Conservation (phyloP, 2,329 filamentous ascomycete genomes). For the Calonectria hongkongensis region DNA sequence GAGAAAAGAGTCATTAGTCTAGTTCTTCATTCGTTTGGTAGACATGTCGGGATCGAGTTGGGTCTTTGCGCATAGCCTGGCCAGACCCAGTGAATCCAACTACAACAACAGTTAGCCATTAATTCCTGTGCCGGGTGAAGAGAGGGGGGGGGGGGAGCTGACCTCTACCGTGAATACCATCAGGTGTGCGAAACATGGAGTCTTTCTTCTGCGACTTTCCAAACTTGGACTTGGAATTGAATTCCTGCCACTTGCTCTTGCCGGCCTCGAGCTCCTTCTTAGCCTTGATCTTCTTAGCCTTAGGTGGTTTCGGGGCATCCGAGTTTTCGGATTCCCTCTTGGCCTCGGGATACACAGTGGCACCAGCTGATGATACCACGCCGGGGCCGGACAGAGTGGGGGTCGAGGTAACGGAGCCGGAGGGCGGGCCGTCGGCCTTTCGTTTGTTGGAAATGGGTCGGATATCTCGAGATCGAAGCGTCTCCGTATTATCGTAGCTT, state of each 20-base stretch:
- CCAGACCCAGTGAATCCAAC: constrained; percentile 98
- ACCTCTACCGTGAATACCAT: constrained; percentile 91
- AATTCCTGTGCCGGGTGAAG: background rate
- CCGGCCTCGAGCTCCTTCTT: constrained; percentile 93
- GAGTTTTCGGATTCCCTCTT: constrained; percentile 77
- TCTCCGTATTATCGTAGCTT: constrained; percentile 90
- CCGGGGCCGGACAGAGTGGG: constrained; percentile 60
- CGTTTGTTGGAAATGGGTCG: constrained; percentile 87
- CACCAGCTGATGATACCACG: constrained; percentile 73
- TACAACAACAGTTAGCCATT: constrained; percentile 62
- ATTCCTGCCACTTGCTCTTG: constrained; percentile 97
- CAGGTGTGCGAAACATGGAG: constrained; percentile 97
- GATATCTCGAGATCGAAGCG: constrained; percentile 87
- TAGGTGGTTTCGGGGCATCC: constrained; percentile 81
- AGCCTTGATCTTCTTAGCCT: constrained; percentile 92
- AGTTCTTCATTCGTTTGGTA: constrained; percentile 87
- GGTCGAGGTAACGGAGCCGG: constrained; percentile 66
- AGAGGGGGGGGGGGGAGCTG: constrained; percentile 52
- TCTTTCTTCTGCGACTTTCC: constrained; percentile 85
- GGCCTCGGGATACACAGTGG: constrained; percentile 76
- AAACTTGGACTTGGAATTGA: constrained; percentile 85
- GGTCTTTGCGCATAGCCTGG: constrained; percentile 96
- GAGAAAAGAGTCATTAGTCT: constrained; percentile 70
- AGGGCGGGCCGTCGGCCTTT: constrained; percentile 87
- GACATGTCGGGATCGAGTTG: constrained; percentile 86